Base-by-base conservation (phyloP, 2,329 filamentous ascomycete genomes). In the Didymella sp. region DNA sequence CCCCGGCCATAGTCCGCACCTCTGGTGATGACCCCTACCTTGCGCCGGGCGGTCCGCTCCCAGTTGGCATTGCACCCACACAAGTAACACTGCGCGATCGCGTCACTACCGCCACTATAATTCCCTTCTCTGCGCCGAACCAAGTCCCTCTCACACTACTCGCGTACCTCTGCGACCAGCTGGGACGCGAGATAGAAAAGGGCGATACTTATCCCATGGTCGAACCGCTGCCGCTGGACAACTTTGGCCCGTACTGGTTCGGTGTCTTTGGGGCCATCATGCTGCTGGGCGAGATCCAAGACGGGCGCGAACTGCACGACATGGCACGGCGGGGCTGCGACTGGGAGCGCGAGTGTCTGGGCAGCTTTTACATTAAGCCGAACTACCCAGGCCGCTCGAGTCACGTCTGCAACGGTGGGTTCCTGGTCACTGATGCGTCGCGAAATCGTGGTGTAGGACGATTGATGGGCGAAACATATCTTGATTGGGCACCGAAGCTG, bases 181-280 rank as follows among this genome's bases (percentile, higher is more conserved):
- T 96, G 68, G 94, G 93, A 75, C 89, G 90, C 77, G 92, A 96
- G 77, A 95, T 96, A 70, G 91, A 95, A 71, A 90, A 91, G 76
- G 92, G 92, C 54, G 92, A 96, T 75, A 96, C 92, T 1, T 96
- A 96, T 75, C 91, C 92, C 21, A 94, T 96, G 89, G 86, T 89
- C 67, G 88, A 93, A 49, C 81, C 87, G 17, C 86, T 96, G 77
- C 81, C 88, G 4, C 79, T 89, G n/a, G 86, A 90, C 19, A 85
- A 84, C 61, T 96, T 96, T 72, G 88, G 87, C 9, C 81, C 85
- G 50, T 95, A 96, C 78, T 96, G 92, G 92, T 94, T 96, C 75
- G 89, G 91, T 70, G 92, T 92, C 76, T 96, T 96, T 71, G 91
- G 86, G 43, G 91, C 90, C 45, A 87, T 96, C 73, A 95, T 96